Evolutionary conservation across 306 rosid species (phyloP).

Genomic region (Abrus precatorius): DNA sequence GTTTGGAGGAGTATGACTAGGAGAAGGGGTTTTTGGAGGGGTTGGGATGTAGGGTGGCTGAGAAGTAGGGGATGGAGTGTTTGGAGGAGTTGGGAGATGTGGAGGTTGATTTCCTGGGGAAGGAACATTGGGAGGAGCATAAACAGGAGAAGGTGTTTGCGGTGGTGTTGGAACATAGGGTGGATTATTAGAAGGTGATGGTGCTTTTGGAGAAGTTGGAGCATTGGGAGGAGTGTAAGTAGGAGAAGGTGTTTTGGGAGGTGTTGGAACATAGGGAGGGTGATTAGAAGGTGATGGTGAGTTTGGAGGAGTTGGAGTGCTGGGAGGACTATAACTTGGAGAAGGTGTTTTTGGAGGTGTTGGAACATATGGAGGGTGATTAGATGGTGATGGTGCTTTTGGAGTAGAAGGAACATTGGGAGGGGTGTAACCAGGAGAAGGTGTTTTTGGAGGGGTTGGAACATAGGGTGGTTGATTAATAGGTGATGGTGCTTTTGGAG

Average conservation of each 20-base stretch:
- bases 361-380: conserved; percentile 13
- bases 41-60: not conserved
- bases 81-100: not conserved
- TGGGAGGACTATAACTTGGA: not conserved
- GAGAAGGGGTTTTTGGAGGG: conserved; percentile 32
- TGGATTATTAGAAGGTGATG: not conserved
- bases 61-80: not conserved
- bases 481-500: conserved; percentile 32
- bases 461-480: not conserved
- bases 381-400: not conserved
- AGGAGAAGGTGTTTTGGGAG: conserved; percentile 38
- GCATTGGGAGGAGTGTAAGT: not conserved
- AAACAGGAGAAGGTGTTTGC: not conserved
- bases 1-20: not conserved
- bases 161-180: conserved; percentile 37
- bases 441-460: conserved; percentile 30
- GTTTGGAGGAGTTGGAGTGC: conserved; percentile 7
- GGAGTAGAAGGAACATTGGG: not conserved
- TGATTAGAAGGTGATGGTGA: not conserved
- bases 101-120: not conserved
- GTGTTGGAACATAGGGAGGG: conserved; percentile 29
- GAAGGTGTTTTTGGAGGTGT: conserved; percentile 30
- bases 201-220: not conserved
- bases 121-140: not conserved
- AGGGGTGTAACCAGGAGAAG: conserved; percentile 1